Base-by-base conservation (phyloP, 129 eudicot species). In the Scalesia atractyloides region DNA sequence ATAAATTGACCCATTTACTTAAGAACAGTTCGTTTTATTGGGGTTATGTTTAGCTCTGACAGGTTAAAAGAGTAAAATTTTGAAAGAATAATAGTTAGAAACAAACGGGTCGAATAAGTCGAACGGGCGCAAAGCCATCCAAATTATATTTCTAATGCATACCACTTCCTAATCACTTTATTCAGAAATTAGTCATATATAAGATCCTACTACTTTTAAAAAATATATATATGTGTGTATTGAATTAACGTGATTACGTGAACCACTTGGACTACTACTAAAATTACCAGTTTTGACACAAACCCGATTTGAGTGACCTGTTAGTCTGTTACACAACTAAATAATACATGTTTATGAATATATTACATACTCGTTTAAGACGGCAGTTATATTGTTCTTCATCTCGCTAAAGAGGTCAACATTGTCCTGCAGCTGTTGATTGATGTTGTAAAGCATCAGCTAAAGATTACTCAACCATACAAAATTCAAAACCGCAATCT, bases 371-470 rank as follows among this genome's bases (percentile, higher is more conserved):
- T 83, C 84, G 44, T 88, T 77, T 70, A 88, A 68, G 73, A 88
- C 83, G 89, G 87, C 79, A 12, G 76, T 68, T 71, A 92, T 44
- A 79, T 86, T 92, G 83, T 85, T 85, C 90, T 88, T 89, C 78
- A 78, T 66, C 72, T 77, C 94, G 56, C 79, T 70, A 78, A 92
- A 81, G 83, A 92, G 96, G 67, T 83, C 85, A 58, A 89, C 69
- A 72, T 92, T 92, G 15, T 89, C 87, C 91, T 86, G 97, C 75
- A 89, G 78, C 97, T 92, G 96, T 69, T 62, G 19, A 61, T 64
- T 68, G 62, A 77, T 57, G 72, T 34, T 60, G 75, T 16, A 48
- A 22, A 58, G 61, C 51, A 54, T 84, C 63, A 66, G 75, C 73
- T 39, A 68, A 76, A 47, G 24, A 15, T 4, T 62, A 22, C 33